A percentile compares a stretch with the other conserved stretches of the same genome.
These are phyloP conservation scores for Hypomontagnella monticulosa DNA, from an alignment of 495 filamentous ascomycete genomes.

Conservation along the genomic window DNA sequence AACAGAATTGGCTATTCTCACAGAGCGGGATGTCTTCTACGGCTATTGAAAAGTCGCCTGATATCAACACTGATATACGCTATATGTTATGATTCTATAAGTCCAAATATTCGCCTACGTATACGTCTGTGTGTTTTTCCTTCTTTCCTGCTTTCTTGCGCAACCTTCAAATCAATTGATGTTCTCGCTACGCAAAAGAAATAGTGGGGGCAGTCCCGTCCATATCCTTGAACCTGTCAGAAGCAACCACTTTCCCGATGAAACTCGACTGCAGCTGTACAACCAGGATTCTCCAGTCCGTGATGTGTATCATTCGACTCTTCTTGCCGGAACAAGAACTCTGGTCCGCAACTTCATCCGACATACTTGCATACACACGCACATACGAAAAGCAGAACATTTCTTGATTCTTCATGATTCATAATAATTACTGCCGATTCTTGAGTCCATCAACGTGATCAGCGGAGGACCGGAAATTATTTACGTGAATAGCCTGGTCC, in stretches of 20 bases:
- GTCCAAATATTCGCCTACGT: conserved; percentile 1
- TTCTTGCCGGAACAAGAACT: background rate
- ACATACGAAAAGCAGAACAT: background rate
- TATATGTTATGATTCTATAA: background rate
- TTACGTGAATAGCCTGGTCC: conserved; percentile 20
- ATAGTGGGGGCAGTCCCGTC: no score
- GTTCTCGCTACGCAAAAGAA: background rate
- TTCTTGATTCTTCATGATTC: background rate
- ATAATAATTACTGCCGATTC: background rate
- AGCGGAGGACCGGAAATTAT: conserved; percentile 31
- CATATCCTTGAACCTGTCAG: no score
- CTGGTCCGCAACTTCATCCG: background rate
- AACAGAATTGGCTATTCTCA: no score
- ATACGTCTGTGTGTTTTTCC: background rate
- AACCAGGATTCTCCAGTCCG: conserved; percentile 5
- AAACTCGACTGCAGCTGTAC: background rate
- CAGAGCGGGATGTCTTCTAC: no score
- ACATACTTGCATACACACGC: background rate
- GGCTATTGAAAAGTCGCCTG: no score
- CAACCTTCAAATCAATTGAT: no score
- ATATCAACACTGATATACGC: background rate
- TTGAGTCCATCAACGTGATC: conserved; percentile 6
- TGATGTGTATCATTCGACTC: conserved; percentile 10
- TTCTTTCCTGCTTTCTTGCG: background rate
- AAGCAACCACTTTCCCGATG: background rate